Percentiles rank a stretch among this genome's conserved stretches.
phyloP scores from a whole-genome alignment of 2,329 filamentous ascomycete species.

The Colletotrichum sp. region DNA sequence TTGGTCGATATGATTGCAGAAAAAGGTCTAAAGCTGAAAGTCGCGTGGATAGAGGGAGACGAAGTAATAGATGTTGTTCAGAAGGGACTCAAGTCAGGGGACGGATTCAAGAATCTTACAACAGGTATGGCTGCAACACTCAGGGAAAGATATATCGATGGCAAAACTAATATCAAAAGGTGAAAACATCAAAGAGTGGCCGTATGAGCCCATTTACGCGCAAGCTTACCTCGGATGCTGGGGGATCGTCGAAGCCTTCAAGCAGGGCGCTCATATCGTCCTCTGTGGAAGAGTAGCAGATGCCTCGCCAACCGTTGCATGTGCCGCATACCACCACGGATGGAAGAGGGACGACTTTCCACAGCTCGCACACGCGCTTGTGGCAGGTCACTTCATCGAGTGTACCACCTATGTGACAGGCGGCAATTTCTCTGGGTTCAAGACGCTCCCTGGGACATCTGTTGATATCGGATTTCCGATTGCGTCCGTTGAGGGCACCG shows the following conservation, averaged over 20 bases:
- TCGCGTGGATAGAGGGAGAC: slow-evolving; percentile 44
- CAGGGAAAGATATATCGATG: too few species aligned
- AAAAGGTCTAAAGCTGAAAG: slow-evolving; percentile 32
- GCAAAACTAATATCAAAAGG: background rate
- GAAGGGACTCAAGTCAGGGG: background rate
- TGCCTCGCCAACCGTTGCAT: slow-evolving; percentile 53
- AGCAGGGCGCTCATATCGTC: slow-evolving; percentile 45
- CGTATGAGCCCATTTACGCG: slow-evolving; percentile 25
- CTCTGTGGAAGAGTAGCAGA: slow-evolving; percentile 49
- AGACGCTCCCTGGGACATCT: slow-evolving; percentile 38
- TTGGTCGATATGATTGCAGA: slow-evolving; percentile 33
- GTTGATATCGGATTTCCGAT: slow-evolving; percentile 52
- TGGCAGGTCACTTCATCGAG: slow-evolving; percentile 56
- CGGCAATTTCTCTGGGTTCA: slow-evolving; percentile 55
- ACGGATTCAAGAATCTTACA: slow-evolving; percentile 8
- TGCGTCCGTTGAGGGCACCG: slow-evolving; percentile 50
- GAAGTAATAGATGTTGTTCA: slow-evolving; percentile 36
- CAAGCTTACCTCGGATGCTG: slow-evolving; percentile 58
- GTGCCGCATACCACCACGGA: slow-evolving; percentile 55
- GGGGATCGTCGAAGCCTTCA: slow-evolving; percentile 46
- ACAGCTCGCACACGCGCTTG: slow-evolving; percentile 47
- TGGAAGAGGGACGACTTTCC: slow-evolving; percentile 51
- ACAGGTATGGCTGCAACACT: background rate
- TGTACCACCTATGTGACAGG: slow-evolving; percentile 58
- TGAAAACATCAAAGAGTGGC: slow-evolving; percentile 15